A percentile compares a stretch with the other conserved stretches of the same genome.
phyloP scores from a whole-genome alignment of 1,139 yeast species.

The Debaryomyces udenii region DNA sequence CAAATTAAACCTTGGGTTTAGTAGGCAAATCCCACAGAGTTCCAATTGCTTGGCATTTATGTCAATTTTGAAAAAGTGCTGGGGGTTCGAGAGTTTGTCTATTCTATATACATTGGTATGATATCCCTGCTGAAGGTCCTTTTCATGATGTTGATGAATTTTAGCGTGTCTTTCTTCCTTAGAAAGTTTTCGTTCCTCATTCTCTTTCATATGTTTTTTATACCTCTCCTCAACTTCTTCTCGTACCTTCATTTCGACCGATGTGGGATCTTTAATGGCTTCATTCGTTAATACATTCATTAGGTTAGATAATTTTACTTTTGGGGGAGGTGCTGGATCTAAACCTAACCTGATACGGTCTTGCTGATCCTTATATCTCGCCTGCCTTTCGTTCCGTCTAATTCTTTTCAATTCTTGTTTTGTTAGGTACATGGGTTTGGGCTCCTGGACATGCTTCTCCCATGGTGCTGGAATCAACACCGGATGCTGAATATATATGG shows the following conservation, averaged over 20 bases:
- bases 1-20: conserved; percentile 51
- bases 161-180: conserved; percentile 60
- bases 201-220: conserved; percentile 60
- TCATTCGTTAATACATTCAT: conserved; percentile 86
- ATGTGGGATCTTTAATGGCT: conserved; percentile 89
- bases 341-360: conserved; percentile 80
- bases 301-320: conserved; percentile 78
- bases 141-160: conserved; percentile 47
- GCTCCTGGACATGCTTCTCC: conserved; percentile 47
- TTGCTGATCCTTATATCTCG: conserved; percentile 67
- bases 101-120: conserved; percentile 64
- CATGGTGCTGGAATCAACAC: conserved; percentile 63
- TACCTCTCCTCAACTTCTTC: conserved; percentile 68
- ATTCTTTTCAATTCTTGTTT: conserved; percentile 76
- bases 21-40: conserved; percentile 59
- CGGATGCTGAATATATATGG: conserved; percentile 80
- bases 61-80: conserved; percentile 73
- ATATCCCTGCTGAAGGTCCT: conserved; percentile 50
- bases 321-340: conserved; percentile 88
- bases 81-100: conserved; percentile 57
- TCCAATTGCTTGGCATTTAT: conserved; percentile 75
- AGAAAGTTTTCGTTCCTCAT: conserved; percentile 63
- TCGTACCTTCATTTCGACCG: conserved; percentile 72
- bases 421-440: conserved; percentile 63
- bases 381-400: conserved; percentile 70